A percentile compares a stretch with the other conserved stretches of the same genome.
These are phyloP conservation scores for Lactarius hatsudake DNA, from an alignment of 768 basidiomycete species.

Conservation along the genomic window DNA sequence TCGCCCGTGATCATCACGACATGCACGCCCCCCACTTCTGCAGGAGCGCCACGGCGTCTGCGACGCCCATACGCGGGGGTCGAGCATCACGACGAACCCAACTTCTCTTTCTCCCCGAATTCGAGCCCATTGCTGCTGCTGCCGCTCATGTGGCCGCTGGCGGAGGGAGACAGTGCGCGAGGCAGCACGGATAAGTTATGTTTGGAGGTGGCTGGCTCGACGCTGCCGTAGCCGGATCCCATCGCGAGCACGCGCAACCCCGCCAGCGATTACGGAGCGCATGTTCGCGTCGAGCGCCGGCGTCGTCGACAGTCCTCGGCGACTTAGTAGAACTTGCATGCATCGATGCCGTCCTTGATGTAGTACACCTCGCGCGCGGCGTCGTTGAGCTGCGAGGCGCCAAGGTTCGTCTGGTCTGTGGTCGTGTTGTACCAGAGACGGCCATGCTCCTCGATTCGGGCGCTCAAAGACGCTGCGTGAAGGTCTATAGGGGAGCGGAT, in stretches of 20 bases:
- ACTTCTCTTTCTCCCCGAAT: constrained; percentile 34
- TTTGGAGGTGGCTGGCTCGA: constrained; percentile 37
- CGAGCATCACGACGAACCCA: constrained; percentile 93
- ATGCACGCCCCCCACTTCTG: constrained; percentile 81
- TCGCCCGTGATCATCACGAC: constrained; percentile 99
- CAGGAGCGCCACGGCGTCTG: constrained; percentile 77
- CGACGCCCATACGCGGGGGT: constrained; percentile 95
- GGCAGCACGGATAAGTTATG: constrained; percentile 26
- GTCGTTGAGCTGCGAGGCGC: constrained; percentile 31
- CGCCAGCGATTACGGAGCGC: constrained; percentile 61
- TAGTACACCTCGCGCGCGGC: constrained; percentile 73
- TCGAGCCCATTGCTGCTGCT: neutral
- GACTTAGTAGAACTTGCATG: constrained; percentile 88
- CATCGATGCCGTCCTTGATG: constrained; percentile 90
- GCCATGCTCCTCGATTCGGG: constrained; percentile 90
- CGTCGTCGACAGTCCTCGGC: constrained; percentile 86
- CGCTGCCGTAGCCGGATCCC: constrained; percentile 78
- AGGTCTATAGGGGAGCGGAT: constrained; percentile 42
- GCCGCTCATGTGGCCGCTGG: constrained; percentile 27
- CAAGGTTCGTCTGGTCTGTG: constrained; percentile 27
- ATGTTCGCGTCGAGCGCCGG: constrained; percentile 72
- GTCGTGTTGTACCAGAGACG: constrained; percentile 59
- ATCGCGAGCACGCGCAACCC: constrained; percentile 88
- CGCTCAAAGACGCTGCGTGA: constrained; percentile 68
- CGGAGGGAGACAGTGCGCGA: constrained; percentile 30